Percentiles rank a stretch among this genome's conserved stretches.
Conservation (phyloP, 768 basidiomycete species). For the Aureoboletus auriporus region DNA sequence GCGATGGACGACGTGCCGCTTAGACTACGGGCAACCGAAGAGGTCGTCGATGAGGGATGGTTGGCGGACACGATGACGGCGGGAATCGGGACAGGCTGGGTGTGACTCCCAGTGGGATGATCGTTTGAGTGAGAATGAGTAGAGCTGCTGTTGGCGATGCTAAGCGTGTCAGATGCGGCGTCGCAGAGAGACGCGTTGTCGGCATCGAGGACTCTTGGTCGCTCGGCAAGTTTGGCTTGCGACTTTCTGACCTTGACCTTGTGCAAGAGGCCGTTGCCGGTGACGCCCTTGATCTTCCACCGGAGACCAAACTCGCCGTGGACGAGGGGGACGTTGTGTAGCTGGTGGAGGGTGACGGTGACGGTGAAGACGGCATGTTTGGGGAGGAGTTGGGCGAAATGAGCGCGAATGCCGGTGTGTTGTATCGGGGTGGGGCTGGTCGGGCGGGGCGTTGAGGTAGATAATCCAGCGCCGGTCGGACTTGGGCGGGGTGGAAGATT, state of each 20-base stretch:
- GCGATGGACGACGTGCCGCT: constrained; percentile 20
- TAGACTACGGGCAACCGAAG: constrained; percentile 13
- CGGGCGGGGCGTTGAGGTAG: constrained; percentile 3
- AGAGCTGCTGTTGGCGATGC: constrained; percentile 25
- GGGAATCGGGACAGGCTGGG: constrained; percentile 16
- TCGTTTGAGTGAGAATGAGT: constrained; percentile 20
- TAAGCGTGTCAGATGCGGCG: constrained; percentile 24
- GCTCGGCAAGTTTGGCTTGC: constrained; percentile 6
- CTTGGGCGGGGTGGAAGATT: constrained; percentile 1
- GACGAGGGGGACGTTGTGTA: constrained; percentile 69
- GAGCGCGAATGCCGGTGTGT: constrained; percentile 42
- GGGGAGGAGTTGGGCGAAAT: constrained; percentile 58
- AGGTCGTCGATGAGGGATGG: constrained; percentile 4
- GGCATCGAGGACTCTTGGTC: constrained; percentile 19
- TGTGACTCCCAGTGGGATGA: constrained; percentile 1
- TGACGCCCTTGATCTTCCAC: constrained; percentile 68
- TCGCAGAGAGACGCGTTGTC: constrained; percentile 25
- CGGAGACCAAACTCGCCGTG: constrained; percentile 63
- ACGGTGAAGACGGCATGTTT: constrained; percentile 65
- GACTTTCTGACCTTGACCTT: constrained; percentile 33
- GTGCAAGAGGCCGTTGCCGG: constrained; percentile 39
- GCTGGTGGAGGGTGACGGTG: constrained; percentile 57
- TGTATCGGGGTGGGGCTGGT: constrained; percentile 6
- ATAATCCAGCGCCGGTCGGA: neutral
- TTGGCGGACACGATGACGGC: constrained; percentile 26